These are phyloP conservation scores for Pistacia integerrima DNA, from an alignment of 345 rosid species.

Conservation along the genomic window DNA sequence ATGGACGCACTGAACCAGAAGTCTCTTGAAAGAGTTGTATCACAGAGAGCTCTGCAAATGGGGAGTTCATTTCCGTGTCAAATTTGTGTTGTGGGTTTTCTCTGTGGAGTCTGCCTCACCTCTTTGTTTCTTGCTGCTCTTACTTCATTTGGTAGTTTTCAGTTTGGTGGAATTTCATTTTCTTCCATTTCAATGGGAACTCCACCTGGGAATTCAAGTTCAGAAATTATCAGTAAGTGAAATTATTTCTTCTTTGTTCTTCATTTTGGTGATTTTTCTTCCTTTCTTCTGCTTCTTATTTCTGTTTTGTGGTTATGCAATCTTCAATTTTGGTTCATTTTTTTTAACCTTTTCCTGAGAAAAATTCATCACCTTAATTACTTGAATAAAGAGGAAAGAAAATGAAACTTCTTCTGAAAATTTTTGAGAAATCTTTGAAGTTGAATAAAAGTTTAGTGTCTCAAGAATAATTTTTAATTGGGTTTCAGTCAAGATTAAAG, in stretches of 20 bases:
- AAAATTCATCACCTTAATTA: not conserved
- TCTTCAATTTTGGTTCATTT: slow-evolving; percentile 1
- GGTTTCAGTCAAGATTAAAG: slow-evolving; percentile 3
- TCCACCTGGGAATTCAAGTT: slow-evolving; percentile 62
- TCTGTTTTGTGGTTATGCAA: not conserved
- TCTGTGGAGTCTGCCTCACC: slow-evolving; percentile 85
- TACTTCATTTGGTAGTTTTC: slow-evolving; percentile 69
- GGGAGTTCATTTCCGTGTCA: slow-evolving; percentile 90
- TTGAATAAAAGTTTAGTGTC: not conserved
- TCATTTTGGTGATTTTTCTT: not conserved
- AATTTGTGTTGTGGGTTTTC: slow-evolving; percentile 85
- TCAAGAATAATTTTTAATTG: not conserved
- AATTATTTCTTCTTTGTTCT: not conserved
- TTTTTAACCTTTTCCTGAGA: not conserved
- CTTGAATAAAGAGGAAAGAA: not conserved
- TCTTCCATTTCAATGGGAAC: slow-evolving; percentile 40
- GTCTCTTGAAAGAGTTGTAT: slow-evolving; percentile 75
- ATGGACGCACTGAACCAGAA: slow-evolving; percentile 67
- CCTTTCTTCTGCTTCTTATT: not conserved
- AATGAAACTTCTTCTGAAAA: not conserved
- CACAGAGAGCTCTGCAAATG: slow-evolving; percentile 82
- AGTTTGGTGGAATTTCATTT: slow-evolving; percentile 53
- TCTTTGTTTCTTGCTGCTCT: slow-evolving; percentile 82
- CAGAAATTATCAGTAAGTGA: slow-evolving; percentile 55
- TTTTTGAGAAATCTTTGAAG: slow-evolving; percentile 7